Percentiles rank a stretch among this genome's conserved stretches.
These are phyloP conservation scores for Neonectria neomacrospora DNA, from an alignment of 2,329 filamentous ascomycete species.

Conservation along the genomic window DNA sequence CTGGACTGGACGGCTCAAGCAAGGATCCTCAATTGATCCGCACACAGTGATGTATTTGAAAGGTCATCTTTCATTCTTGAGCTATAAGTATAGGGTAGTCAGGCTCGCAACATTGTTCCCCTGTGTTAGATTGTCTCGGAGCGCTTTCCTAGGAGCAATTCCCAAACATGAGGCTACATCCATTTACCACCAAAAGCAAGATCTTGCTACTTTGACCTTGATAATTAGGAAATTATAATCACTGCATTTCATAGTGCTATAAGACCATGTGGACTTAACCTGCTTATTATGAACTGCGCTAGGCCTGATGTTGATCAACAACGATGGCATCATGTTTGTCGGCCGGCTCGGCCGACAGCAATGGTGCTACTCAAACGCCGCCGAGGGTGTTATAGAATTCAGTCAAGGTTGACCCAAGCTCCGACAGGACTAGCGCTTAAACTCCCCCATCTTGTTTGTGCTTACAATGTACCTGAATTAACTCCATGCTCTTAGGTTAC, in stretches of 20 bases:
- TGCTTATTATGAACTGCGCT: slow-evolving; percentile 2
- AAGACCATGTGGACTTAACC: not conserved
- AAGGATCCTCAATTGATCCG: slow-evolving; percentile 37
- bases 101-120: no score
- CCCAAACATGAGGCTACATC: no score
- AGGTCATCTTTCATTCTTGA: no score
- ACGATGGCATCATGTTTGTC: slow-evolving; percentile 10
- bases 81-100: no score
- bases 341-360: slow-evolving; percentile 34
- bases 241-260: not conserved
- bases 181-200: no score
- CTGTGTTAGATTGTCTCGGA: no score
- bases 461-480: no score
- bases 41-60: no score
- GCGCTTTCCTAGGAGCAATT: no score
- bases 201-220: no score
- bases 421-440: not conserved
- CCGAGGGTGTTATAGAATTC: not conserved
- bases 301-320: not conserved
- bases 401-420: slow-evolving; percentile 1
- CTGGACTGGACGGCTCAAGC: slow-evolving; percentile 35
- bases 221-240: no score
- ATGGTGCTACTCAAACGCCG: not conserved
- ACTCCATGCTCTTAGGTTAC: no score
- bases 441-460: not conserved